Base-by-base conservation (phyloP, 805 yeast species). In the Kockiozyma suomiensis region DNA sequence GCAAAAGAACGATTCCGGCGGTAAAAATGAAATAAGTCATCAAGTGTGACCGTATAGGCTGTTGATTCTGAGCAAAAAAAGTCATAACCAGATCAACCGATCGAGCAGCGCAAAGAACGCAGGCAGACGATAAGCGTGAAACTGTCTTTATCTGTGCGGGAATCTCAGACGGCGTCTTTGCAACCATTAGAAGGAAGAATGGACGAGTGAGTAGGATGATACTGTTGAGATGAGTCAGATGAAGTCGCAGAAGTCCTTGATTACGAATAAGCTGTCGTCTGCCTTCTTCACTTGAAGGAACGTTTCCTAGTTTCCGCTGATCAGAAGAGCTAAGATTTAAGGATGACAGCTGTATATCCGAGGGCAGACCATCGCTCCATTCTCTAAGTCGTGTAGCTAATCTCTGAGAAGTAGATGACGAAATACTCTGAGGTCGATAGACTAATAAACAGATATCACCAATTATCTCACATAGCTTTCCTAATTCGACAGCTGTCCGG, bases 361-460 rank as follows among this genome's bases (percentile, higher is more conserved):
- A 46, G 3, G 69, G 69, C 21, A 66, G 40, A 19, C 61, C 66
- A 37, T 63, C 69, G 38, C 58, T 50, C 69, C 69, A 66, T 35
- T 63, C 64, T 12, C 64, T 46, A n/a, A 66, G 40, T 35, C 64
- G 45, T 23, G 66, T 60, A 19, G 69, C 69, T 46, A 66, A 43
- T 10, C 50, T 37, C 28, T 66, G 69, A 15, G 68, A 56, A 10
- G 66, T 62, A 4, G 61, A 51, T 19, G 68, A 64, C 21, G 69
- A 66, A 13, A 66, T 61, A 26, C 69, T 65, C 41, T 65, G 66
- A n/a, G 65, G 62, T 19, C 69, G 38, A 43, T 66, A 66, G 13
- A 66, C 69, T 26, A 65, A 50, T 35, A 61, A 53, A 37, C 69
- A 66, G 17, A 66, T 66, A 33, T 66, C 69, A 23, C 68, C 69